A percentile compares a stretch with the other conserved stretches of the same genome.
Evolutionary conservation across 192 early-diverging fungal genomes (phyloP).

Genomic region (Linnemannia elongata): DNA sequence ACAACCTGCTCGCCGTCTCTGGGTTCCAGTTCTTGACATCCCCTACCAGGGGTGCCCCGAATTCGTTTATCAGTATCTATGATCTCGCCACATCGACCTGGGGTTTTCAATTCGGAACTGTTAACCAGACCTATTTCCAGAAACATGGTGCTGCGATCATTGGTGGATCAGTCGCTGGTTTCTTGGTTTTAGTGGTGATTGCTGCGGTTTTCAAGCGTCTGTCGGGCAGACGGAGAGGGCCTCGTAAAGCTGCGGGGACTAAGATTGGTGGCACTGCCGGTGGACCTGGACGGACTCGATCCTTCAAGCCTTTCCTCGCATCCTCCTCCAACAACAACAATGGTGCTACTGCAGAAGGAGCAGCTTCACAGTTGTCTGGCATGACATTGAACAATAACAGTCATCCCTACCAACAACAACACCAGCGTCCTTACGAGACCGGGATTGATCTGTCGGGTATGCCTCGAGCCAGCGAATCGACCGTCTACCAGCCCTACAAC

Average conservation of each 20-base stretch:
- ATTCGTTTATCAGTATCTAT: constrained; percentile 31
- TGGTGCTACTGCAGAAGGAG: background rate
- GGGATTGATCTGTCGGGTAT: constrained; percentile 41
- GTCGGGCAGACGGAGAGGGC: background rate
- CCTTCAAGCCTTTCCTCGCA: constrained; percentile 27
- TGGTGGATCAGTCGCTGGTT: constrained; percentile 20
- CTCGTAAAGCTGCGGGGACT: background rate
- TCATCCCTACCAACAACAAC: background rate
- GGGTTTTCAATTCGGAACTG: constrained; percentile 33
- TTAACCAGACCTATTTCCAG: constrained; percentile 28
- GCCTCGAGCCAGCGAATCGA: constrained; percentile 27
- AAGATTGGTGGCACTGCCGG: background rate
- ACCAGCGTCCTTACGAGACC: background rate
- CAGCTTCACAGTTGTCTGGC: constrained; percentile 24
- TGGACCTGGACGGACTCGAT: background rate
- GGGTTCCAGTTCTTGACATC: constrained; percentile 40
- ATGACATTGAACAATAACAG: background rate
- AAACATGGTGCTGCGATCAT: constrained; percentile 26
- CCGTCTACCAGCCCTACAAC: constrained; percentile 18
- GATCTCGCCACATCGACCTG: constrained; percentile 20
- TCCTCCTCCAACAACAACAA: background rate
- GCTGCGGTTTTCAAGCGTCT: constrained; percentile 22
- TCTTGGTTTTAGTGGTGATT: constrained; percentile 15
- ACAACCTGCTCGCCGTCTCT: constrained; percentile 28
- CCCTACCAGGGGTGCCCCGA: constrained; percentile 16